Base-by-base conservation (phyloP, 2,329 filamentous ascomycete species). In the Aureobasidium sp. region DNA sequence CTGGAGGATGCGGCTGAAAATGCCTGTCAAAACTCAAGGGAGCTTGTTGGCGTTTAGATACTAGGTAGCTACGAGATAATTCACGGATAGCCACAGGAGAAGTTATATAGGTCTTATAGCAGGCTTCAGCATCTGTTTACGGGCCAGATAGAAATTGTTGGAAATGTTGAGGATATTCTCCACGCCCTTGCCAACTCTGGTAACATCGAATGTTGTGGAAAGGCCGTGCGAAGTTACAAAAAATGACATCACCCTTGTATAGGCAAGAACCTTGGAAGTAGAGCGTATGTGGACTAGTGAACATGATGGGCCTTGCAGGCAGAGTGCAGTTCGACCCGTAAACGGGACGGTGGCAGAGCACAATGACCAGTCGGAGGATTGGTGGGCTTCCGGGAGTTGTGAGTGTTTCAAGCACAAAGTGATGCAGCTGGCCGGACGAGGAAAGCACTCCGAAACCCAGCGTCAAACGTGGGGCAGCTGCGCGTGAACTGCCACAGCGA, bases 1-100 rank as follows among this genome's bases (percentile, higher is more conserved):
- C 49, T 57, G 53, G 53, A 57, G 53, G 14, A 57, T 57, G 53
- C 53, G 53, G 53, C 53, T 57, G 27, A 57, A 45, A 57, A 45
- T 57, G 40, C 39, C 39, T 54, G 50, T 54, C 37, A n/a, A 54
- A 54, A 42, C 33, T 22, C 50, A 24, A 37, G 19, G 22, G 5
- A 19, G 22, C 35, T 56, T 56, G 52, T 9, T 22, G 52, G 17
- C 24, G 9, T 8, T 24, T 24, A 11, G 11, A 9, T 54, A 31
- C 19, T 29, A 17, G 35, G 19, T 27, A 31, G 35, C 22, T 42
- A 37, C 2, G 17, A 12, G 39, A 22, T 12, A 35, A 3, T 57
- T 57, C 19, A 44, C n/a, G 27, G n/a, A 12, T 33, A 11, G 53
- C 9, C 50, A 39, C 14, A 54, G 22, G 19, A 37, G 22, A 54